Conservation (phyloP, 2,329 filamentous ascomycete species). For the Colletotrichum sp. region DNA sequence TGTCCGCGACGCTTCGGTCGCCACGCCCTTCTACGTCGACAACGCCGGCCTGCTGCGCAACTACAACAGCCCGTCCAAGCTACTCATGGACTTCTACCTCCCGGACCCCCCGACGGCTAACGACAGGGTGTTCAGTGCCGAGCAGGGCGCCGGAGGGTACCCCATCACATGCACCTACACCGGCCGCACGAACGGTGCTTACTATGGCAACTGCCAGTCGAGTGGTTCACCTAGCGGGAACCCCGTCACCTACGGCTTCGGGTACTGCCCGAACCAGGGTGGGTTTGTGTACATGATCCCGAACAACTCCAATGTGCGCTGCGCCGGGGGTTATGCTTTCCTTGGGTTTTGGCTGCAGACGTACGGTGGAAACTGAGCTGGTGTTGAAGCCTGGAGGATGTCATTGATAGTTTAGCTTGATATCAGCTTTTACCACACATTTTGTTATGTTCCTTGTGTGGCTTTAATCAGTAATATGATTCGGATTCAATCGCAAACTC, state of each 20-base stretch:
- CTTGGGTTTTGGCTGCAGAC: background rate
- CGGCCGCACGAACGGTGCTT: background rate
- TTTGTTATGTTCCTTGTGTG: accelerated
- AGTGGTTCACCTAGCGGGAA: background rate
- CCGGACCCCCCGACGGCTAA: slow-evolving; percentile 1
- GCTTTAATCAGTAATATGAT: background rate
- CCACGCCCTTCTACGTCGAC: slow-evolving; percentile 6
- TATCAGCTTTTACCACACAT: background rate
- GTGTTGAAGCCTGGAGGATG: background rate
- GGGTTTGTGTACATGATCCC: slow-evolving; percentile 7
- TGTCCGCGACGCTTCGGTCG: background rate
- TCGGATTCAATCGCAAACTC: accelerated
- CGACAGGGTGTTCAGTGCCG: background rate
- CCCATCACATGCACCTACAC: background rate
- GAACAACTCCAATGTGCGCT: slow-evolving; percentile 1
- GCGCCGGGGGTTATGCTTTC: background rate
- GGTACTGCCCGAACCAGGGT: slow-evolving; percentile 3
- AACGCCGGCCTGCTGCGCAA: background rate
- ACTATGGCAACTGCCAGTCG: background rate
- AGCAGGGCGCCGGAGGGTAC: background rate
- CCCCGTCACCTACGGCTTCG: background rate
- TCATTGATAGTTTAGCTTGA: background rate
- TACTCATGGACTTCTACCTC: background rate
- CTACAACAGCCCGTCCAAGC: background rate
- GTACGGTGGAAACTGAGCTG: background rate